Percentiles rank a stretch among this genome's conserved stretches.
Evolutionary conservation across 1,284 basidiomycete species (phyloP).

Genomic region (Pseudozyma pruni): DNA sequence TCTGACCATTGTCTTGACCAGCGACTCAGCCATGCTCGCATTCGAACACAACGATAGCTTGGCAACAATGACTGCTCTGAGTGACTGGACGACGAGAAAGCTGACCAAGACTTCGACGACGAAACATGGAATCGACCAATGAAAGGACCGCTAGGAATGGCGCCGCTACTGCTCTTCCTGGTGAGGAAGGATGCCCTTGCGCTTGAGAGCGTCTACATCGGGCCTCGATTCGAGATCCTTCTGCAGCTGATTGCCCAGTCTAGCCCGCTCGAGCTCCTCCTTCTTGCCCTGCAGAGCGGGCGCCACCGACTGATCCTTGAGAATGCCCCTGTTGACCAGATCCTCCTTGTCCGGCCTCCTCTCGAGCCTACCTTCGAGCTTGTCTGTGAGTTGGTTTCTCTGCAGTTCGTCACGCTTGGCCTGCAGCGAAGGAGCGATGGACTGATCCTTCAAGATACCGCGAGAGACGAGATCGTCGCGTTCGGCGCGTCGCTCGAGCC

Average conservation of each 20-base stretch:
- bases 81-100: too few relatives aligned
- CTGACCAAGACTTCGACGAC: too few relatives aligned
- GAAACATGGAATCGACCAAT: neutral
- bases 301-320: constrained; percentile 74
- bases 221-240: constrained; percentile 76
- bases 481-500: constrained; percentile 54
- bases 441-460: constrained; percentile 71
- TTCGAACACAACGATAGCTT: too few relatives aligned
- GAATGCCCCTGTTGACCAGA: constrained; percentile 43
- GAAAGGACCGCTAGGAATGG: too few relatives aligned
- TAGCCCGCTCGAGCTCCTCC: constrained; percentile 71
- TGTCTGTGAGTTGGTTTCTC: constrained; percentile 46
- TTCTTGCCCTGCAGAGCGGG: constrained; percentile 76
- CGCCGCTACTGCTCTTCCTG: constrained; percentile 19
- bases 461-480: constrained; percentile 46
- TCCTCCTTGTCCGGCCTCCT: constrained; percentile 48
- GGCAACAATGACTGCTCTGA: too few relatives aligned
- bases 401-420: constrained; percentile 75
- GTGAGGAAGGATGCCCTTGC: constrained; percentile 75
- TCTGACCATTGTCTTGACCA: too few relatives aligned
- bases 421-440: constrained; percentile 77
- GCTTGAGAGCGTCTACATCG: constrained; percentile 76
- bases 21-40: too few relatives aligned
- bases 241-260: constrained; percentile 73
- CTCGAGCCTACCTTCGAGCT: constrained; percentile 45